A percentile compares a stretch with the other conserved stretches of the same genome.
Evolutionary conservation across 31 red algal genomes (phyloP).

Genomic region (Odonthalia washingtoniensis): DNA sequence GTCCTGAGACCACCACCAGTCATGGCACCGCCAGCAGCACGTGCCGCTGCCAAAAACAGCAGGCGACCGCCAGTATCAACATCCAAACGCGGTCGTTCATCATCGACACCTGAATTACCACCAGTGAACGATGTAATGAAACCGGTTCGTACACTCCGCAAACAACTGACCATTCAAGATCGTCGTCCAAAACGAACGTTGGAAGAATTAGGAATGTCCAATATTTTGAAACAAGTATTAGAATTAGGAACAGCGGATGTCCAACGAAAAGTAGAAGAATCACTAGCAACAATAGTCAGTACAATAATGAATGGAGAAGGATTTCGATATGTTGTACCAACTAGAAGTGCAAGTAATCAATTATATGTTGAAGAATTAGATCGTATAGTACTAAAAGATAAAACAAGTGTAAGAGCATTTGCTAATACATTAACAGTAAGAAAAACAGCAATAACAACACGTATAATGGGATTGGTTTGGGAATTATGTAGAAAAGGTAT

Average conservation of each 20-base stretch:
- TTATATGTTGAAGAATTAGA: constrained; percentile 89
- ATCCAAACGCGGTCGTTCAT: too few relatives aligned
- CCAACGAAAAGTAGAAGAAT: constrained; percentile 50
- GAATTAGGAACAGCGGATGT: constrained; percentile 60
- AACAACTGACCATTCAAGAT: constrained; percentile 11
- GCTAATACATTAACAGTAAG: constrained; percentile 83
- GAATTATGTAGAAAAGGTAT: constrained; percentile 83
- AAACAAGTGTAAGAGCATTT: constrained; percentile 71
- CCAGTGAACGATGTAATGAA: constrained; percentile 45
- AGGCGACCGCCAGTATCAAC: too few relatives aligned
- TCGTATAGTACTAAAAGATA: constrained; percentile 93
- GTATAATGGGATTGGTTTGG: constrained; percentile 88
- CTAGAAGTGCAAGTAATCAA: constrained; percentile 83
- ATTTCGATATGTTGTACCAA: constrained; percentile 77
- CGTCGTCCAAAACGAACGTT: constrained; percentile 4
- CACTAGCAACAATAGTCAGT: constrained; percentile 51
- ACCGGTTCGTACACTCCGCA: constrained; percentile 47
- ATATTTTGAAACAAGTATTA: constrained; percentile 70
- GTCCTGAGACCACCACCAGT: too few relatives aligned
- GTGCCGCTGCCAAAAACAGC: too few relatives aligned
- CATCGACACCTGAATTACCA: too few relatives aligned
- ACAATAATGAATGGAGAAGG: constrained; percentile 75
- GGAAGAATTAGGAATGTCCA: constrained; percentile 27
- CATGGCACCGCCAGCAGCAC: too few relatives aligned
- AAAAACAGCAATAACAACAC: constrained; percentile 83